Evolutionary conservation across 2,329 filamentous ascomycete genomes (phyloP), one percentile per base, ranked within the genome.

Genomic region (Parascedosporium putredinis): DNA sequence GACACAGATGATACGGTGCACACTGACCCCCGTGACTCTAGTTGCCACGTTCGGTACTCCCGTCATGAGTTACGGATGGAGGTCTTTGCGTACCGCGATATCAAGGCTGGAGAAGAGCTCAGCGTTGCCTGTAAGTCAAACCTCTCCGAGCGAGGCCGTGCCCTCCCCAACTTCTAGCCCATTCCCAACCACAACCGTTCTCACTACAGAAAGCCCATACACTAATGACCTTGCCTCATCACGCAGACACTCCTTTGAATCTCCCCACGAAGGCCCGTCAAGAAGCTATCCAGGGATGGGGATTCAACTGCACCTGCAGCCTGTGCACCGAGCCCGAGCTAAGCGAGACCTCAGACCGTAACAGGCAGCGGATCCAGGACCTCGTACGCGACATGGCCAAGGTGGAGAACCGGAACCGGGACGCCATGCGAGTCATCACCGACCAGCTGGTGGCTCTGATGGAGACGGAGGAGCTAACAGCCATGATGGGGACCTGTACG

Each of bases 61-160:
- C 42, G 53, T 9, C 49, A 47, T 2, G 48, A 55, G 12, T 38
- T 61, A 14, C 53, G 55, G 1, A 58, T 60, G 51, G 60, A 60
- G 27, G 55, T 60, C 14, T 53, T 59, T 8, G 55, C 60, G 1
- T 57, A 57, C 23, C 56, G 53, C 0, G 54, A 56, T 6, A 62
- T 63, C n/a, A 47, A 58, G 40, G 51, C 55, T 1, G 61, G 60
- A 3, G 58, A 62, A 6, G 62, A 63, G 45, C 59, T 64, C n/a
- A 45, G 51, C 9, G 55, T 64, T 34, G 62, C 55, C 54, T 63
- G 61, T 60, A 34, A 34, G 48, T 40, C 12, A 51, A 29, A 57
- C 27, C 31, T 18, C 16, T 24, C 38, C 14, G 23, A 10, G 3
- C 7, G 16, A 2, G 4, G 4, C 8, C 29, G 18, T 44, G 10